Conservation (phyloP, 495 filamentous ascomycete genomes). For the Usnea hakonensis region DNA sequence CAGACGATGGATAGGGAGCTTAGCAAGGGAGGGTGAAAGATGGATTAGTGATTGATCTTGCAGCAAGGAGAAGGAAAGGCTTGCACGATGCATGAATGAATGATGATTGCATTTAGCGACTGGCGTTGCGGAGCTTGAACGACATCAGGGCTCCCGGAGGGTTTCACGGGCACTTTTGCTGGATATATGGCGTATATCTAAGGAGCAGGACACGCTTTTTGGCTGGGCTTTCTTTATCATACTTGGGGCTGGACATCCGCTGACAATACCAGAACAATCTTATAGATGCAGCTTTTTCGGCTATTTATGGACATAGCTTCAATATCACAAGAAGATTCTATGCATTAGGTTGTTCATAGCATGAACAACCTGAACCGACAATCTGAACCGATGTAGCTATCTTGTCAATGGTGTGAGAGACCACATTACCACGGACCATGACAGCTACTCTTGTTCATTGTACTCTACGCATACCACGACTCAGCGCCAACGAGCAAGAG, state of each 20-base stretch:
- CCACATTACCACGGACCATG: conserved; percentile 44
- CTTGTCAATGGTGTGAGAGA: background rate
- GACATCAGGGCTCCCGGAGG: background rate
- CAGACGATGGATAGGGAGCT: conserved; percentile 53
- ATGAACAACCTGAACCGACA: too few relatives aligned
- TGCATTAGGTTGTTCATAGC: too few relatives aligned
- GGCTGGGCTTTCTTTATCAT: background rate
- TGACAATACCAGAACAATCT: background rate
- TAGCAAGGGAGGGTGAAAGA: background rate
- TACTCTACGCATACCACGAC: conserved; percentile 40
- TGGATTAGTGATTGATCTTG: background rate
- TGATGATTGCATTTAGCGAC: background rate
- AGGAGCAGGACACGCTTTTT: background rate
- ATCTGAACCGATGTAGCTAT: background rate
- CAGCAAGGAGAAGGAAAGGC: background rate
- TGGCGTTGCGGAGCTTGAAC: background rate
- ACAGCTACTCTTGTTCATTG: conserved; percentile 47
- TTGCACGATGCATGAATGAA: background rate
- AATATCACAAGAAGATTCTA: too few relatives aligned
- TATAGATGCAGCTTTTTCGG: background rate
- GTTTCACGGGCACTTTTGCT: background rate
- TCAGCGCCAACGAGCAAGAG: conserved; percentile 45
- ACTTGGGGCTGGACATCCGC: background rate
- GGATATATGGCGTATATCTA: background rate
- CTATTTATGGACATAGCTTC: too few relatives aligned